These are phyloP conservation scores for Aspergillus brunneoviolaceus DNA, from an alignment of 2,329 filamentous ascomycete genomes.

Conservation along the genomic window DNA sequence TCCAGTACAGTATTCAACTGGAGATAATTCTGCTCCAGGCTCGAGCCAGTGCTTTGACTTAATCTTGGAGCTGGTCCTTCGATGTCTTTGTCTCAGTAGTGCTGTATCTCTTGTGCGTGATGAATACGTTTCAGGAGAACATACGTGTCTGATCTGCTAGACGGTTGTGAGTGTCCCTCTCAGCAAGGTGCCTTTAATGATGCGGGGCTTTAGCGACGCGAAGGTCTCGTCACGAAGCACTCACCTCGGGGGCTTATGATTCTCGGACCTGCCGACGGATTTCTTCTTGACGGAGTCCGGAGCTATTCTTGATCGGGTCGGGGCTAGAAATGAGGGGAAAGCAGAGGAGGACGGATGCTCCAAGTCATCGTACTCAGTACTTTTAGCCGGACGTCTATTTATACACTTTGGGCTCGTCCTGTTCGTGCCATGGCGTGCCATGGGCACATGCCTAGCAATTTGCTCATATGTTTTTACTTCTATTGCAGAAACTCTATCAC, in stretches of 20 bases:
- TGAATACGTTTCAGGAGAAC: no score
- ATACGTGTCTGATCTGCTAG: neutral
- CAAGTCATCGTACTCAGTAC: no score
- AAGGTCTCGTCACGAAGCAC: neutral
- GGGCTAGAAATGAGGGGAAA: neutral
- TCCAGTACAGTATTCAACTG: no score
- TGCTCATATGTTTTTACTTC: neutral
- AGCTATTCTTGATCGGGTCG: neutral
- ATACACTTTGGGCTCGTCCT: neutral
- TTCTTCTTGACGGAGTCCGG: neutral
- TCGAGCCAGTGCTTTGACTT: no score
- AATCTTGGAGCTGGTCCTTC: no score
- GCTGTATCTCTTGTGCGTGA: no score
- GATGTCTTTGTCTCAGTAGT: no score
- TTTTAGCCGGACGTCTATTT: neutral
- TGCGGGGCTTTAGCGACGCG: neutral
- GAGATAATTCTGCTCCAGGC: no score
- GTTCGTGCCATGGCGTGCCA: neutral
- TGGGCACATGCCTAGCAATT: neutral
- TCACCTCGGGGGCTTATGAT: neutral
- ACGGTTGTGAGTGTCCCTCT: neutral
- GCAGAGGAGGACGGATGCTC: no score
- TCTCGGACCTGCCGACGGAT: neutral
- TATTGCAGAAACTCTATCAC: neutral
- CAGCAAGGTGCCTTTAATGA: no score